Evolutionary conservation across 371 early-diverging fungal genomes (phyloP).

Genomic region (Syncephalis fuscata): DNA sequence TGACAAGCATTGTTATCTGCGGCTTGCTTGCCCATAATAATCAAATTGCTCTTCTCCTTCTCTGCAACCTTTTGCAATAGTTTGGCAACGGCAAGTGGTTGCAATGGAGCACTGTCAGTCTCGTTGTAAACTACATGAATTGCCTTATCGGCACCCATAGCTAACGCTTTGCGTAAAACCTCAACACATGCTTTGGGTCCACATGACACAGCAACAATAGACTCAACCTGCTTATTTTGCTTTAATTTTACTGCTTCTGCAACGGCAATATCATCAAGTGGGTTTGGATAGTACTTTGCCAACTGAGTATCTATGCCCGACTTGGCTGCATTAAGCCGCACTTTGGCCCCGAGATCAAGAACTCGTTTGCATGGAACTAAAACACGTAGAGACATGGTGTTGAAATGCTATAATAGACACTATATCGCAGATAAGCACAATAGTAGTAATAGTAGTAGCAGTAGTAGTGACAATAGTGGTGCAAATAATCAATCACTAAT

Average conservation of each 20-base stretch:
- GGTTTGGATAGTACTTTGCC: slow-evolving; percentile 97
- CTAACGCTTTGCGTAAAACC: slow-evolving; percentile 88
- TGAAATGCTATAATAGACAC: no score
- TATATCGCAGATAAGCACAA: no score
- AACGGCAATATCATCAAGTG: slow-evolving; percentile 96
- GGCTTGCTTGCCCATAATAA: slow-evolving; percentile 96
- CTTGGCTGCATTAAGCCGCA: slow-evolving; percentile 82
- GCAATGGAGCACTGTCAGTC: slow-evolving; percentile 25
- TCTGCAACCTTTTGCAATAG: slow-evolving; percentile 69
- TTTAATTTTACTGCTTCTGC: slow-evolving; percentile 91
- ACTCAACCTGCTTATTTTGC: slow-evolving; percentile 55
- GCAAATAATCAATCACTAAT: no score
- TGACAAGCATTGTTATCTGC: slow-evolving; percentile 96
- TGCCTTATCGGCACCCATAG: slow-evolving; percentile 97
- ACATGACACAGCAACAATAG: slow-evolving; percentile 80
- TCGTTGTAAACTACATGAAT: slow-evolving; percentile 84
- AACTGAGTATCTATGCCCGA: slow-evolving; percentile 81
- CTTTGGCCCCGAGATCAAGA: slow-evolving; percentile 96
- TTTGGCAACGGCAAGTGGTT: slow-evolving; percentile 87
- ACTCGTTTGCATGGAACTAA: slow-evolving; percentile 79
- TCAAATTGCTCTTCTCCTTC: slow-evolving; percentile 84
- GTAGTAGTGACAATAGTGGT: no score
- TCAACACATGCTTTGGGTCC: slow-evolving; percentile 86
- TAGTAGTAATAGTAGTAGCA: no score
- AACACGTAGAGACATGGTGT: slow-evolving; percentile 2